Base-by-base conservation (phyloP, 495 filamentous ascomycete genomes). In the Penicillium paxilli region DNA sequence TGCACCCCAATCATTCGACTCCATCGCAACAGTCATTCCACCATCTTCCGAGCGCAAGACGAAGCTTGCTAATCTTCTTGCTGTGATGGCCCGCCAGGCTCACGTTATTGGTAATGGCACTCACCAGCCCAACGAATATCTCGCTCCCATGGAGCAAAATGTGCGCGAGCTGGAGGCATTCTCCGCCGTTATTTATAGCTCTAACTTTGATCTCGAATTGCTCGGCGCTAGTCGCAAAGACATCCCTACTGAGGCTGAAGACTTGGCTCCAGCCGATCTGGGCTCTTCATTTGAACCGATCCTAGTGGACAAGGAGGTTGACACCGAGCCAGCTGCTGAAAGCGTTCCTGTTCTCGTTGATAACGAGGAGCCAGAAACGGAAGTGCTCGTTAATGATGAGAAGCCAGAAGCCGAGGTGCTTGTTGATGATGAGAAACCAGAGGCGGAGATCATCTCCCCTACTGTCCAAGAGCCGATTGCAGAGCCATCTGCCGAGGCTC, bases 111-210 rank as follows among this genome's bases (percentile, higher is more conserved):
- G 92, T 32, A 85, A 85, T 53, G 89, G 87, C n/a, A 80, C 87
- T 44, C 66, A 71, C 22, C 55, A 70, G 12, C 71, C 72, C 0
- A 98, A 98, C 66, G 89, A 96, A 67, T 98, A 97, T 69, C 78
- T 98, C 42, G 80, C 83, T 48, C 87, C 81, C 1, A 90, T 93
- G 82, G 93, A 97, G 60, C 67, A 80, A 44, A 70, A 72, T 22
- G 91, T 94, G 10, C 80, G 82, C 11, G 91, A 97, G 56, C 76
- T 98, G n/a, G 90, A 95, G 62, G 92, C 89, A 0, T 97, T 98
- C 59, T 90, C 93, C 4, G 93, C 94, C 1, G 87, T 97, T 7
- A 89, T 98, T 24, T 98, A 96, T 66, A 91, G 87, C 53, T 92
- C 88, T 45, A 96, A 96, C 70, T 96, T 88, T 54, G 90, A 96